These are phyloP conservation scores for Erodium texanum DNA, from an alignment of 441 rosid species.

Conservation along the genomic window DNA sequence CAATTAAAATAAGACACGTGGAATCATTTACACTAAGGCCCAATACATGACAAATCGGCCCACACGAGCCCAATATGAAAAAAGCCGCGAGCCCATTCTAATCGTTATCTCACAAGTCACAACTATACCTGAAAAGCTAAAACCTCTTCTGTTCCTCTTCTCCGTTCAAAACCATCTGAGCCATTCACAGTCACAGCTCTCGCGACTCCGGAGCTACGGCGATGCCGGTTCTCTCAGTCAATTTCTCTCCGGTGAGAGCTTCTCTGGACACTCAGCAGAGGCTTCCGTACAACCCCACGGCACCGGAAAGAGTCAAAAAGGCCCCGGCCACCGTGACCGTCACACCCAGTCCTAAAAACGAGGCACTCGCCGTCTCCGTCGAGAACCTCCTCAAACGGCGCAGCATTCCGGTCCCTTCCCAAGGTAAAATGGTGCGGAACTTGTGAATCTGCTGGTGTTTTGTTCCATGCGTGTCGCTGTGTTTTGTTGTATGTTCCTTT, in stretches of 20 bases:
- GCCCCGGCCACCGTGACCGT: slow-evolving; percentile 10
- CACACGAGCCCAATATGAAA: neutral
- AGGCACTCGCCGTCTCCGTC: slow-evolving; percentile 26
- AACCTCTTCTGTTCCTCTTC: neutral
- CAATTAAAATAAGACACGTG: too few species aligned
- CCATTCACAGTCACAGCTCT: neutral
- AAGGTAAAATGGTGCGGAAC: neutral
- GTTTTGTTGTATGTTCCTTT: neutral
- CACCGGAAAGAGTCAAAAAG: slow-evolving; percentile 36
- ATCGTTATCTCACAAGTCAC: neutral
- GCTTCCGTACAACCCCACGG: slow-evolving; percentile 47
- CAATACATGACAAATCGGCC: neutral
- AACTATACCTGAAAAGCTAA: neutral
- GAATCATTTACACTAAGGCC: too few species aligned
- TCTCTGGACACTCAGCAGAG: slow-evolving; percentile 48
- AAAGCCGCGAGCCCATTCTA: neutral
- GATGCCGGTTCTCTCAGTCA: neutral
- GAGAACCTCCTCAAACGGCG: slow-evolving; percentile 41
- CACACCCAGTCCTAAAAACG: slow-evolving; percentile 9
- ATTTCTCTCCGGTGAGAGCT: slow-evolving; percentile 24
- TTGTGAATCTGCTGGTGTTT: neutral
- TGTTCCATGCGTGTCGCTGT: neutral
- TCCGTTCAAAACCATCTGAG: neutral
- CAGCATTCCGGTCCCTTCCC: neutral
- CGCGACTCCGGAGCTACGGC: neutral